Percentiles rank a stretch among this genome's conserved stretches.
phyloP scores from a whole-genome alignment of 768 basidiomycete species.

The Sarcomyxa edulis region DNA sequence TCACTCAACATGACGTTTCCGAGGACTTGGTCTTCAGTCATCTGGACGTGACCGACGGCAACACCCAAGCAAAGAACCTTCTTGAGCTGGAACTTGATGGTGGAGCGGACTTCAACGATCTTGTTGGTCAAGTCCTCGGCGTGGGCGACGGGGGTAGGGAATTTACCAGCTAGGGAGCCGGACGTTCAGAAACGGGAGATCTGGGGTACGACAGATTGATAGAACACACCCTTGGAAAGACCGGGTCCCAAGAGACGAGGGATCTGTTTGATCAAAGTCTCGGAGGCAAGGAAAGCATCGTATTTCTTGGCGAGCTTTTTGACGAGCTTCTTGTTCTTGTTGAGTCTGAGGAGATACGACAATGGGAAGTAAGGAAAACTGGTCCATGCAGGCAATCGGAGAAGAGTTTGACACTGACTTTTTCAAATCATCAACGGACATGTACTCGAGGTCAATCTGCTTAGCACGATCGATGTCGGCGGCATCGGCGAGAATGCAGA shows the following conservation, averaged over 20 bases:
- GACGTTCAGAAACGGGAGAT: neutral
- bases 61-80: constrained; percentile 99
- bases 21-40: constrained; percentile 96
- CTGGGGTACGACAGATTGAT: neutral
- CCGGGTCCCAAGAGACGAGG: constrained; percentile 99
- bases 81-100: constrained; percentile 99
- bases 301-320: constrained; percentile 99
- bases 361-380: constrained; percentile 3
- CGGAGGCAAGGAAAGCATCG: constrained; percentile 97
- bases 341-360: constrained; percentile 51
- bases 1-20: constrained; percentile 95
- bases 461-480: constrained; percentile 98
- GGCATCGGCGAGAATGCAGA: constrained; percentile 99
- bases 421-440: constrained; percentile 99
- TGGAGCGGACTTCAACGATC: constrained; percentile 92
- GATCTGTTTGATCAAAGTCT: constrained; percentile 98
- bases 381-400: too few relatives aligned
- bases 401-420: constrained; percentile 55
- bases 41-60: constrained; percentile 95
- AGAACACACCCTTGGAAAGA: constrained; percentile 80
- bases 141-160: constrained; percentile 96
- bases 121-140: constrained; percentile 87
- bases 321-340: constrained; percentile 99
- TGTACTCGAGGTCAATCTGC: constrained; percentile 96
- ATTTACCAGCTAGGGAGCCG: constrained; percentile 81